Percentiles rank a stretch among this genome's conserved stretches.
Conservation (phyloP, 345 rosid genomes). For the Sonneratia alba region DNA sequence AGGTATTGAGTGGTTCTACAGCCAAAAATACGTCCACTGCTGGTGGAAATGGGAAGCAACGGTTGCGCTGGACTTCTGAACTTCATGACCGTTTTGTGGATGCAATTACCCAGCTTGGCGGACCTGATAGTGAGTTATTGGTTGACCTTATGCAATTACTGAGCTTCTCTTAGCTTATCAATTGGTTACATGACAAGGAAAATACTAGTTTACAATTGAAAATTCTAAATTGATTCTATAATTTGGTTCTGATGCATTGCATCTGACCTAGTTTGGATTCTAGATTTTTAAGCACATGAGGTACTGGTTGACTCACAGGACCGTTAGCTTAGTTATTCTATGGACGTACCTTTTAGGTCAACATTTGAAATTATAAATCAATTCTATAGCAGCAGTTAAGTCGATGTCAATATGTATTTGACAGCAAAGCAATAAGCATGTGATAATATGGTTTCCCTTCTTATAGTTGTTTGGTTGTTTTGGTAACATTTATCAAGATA, state of each 20-base stretch:
- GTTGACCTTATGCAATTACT: no score
- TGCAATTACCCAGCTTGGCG: constrained; percentile 39
- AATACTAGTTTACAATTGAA: neutral
- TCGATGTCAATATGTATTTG: neutral
- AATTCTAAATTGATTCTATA: neutral
- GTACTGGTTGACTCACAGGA: neutral
- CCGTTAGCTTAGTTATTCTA: neutral
- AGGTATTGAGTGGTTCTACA: constrained; percentile 4
- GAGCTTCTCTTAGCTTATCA: no score
- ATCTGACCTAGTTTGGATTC: neutral
- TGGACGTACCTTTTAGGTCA: neutral
- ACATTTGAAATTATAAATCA: neutral
- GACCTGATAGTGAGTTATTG: constrained; percentile 31
- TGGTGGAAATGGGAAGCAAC: constrained; percentile 11
- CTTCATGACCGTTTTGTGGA: constrained; percentile 26
- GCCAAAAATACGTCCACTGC: constrained; percentile 6
- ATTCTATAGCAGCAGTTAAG: neutral
- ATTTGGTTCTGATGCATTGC: neutral
- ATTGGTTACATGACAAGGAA: neutral
- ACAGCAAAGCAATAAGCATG: neutral
- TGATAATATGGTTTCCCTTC: neutral
- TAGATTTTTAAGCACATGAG: neutral
- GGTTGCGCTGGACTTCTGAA: constrained; percentile 18
- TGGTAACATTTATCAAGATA: neutral
- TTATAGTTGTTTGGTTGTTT: neutral